Evolutionary conservation across 2,329 filamentous ascomycete species (phyloP), one percentile per base, ranked within the genome.

Genomic region (Hyphodiscus sp.): DNA sequence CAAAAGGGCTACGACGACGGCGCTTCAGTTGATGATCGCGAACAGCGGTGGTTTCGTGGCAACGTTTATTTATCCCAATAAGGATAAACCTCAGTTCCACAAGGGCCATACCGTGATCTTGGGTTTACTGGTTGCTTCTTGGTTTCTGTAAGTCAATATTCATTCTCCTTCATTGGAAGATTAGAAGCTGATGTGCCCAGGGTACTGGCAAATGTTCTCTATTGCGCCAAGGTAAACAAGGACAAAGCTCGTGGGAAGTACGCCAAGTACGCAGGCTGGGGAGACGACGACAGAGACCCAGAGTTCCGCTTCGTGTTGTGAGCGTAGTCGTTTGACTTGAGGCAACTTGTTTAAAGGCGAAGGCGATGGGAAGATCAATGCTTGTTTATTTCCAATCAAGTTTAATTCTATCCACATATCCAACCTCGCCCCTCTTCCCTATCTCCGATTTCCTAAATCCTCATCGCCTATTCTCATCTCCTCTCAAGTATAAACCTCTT

Each of bases 41-140:
- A 87, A 88, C 58, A 79, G 76, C 8, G 83, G 83, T 45, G 84
- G 84, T 0, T 85, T 87, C 59, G 82, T 87, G 2, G 79, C 83
- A 0, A 80, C 77, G 0, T 86, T 86, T 62, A 77, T 82, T 4
- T 86, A 86, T 58, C 81, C 80, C 2, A 74, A 73, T 47, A 65
- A 61, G 0, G 73, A 87, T 49, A 76, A 73, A 0, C 82, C 83
- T 0, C 71, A 76, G 50, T 87, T 80, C 54, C 77, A 80, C 56
- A 73, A 75, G 45, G 82, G 83, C 1, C 84, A 87, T 63, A 82
- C 77, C 0, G 74, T 85, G 11, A 74, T 86, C 26, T 62, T 87
- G 23, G 75, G 80, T 0, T 61, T 87, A 20, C 62, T 87, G 44
- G 79, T 80, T 41, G 80, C 75, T 61, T 78, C 80, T 2, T 87